Base-by-base conservation (phyloP, 2,329 filamentous ascomycete genomes). In the Aspergillus pseudonomiae region DNA sequence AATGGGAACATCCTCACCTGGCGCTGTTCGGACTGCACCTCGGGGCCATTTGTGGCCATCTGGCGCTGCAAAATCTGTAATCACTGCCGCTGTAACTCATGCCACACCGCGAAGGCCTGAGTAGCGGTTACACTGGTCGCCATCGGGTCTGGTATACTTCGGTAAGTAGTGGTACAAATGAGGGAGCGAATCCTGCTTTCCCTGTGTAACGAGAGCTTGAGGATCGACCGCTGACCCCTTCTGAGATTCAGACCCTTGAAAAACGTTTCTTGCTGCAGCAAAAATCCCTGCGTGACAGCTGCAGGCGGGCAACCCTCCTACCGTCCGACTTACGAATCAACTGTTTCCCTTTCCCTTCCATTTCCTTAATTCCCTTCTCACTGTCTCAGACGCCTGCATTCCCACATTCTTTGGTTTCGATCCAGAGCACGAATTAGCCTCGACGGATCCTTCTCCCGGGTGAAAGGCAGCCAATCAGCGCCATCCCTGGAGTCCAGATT, bases 41-140 rank as follows among this genome's bases (percentile, higher is more conserved):
- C 73, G 46, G 78, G 78, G 26, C 78, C 78, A 41, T 79, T 75
- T 61, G 69, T 77, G 50, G 78, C 78, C 28, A 79, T 80, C 66
- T 80, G 78, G 78, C 77, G 73, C 28, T 80, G 78, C 74, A 80
- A 80, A 70, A 72, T 77, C 62, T 80, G 78, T 71, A 75, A 75
- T 36, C 73, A 78, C 63, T 78, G 73, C 68, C 78, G 78, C 24
- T 80, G 78, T 69, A 77, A 80, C 64, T 65, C 70, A 45, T 80
- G 78, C 70, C 75, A 79, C 69, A 77, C 69, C 54, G 68, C 73
- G 55, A 79, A 78, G 68, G 70, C 65, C 53, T 77, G 73, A 59
- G 55, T 62, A 39, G 54, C 59, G 59, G 65, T 66, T 62, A 68
- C 63, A 68, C 48, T 52, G 48, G 28, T 52, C 61, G 28, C n/a